Percentiles rank a stretch among this genome's conserved stretches.
Evolutionary conservation across 805 yeast species (phyloP).

Genomic region (Candida tammaniensis): DNA sequence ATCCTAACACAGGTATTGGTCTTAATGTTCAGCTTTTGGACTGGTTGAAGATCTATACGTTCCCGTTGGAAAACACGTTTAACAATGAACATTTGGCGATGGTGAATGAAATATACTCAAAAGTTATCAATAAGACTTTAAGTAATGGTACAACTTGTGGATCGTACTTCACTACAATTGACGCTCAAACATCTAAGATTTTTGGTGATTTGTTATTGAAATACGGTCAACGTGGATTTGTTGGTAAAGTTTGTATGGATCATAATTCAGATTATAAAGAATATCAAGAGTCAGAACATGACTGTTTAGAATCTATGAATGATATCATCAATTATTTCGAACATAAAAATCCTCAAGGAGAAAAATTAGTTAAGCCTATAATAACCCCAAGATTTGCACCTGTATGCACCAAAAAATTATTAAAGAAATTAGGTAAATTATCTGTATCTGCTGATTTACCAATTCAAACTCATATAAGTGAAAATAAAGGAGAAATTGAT

Average conservation of each 20-base stretch:
- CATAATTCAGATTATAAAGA: constrained; percentile 63
- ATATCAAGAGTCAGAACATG: constrained; percentile 60
- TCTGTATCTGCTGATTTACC: constrained; percentile 51
- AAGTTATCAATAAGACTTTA: constrained; percentile 69
- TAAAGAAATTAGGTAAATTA: constrained; percentile 61
- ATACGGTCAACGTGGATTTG: constrained; percentile 80
- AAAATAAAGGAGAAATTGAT: constrained; percentile 69
- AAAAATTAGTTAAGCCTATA: constrained; percentile 61
- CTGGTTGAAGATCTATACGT: constrained; percentile 86
- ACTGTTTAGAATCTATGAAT: constrained; percentile 52
- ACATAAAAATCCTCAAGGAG: constrained; percentile 50
- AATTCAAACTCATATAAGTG: constrained; percentile 89
- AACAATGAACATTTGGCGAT: constrained; percentile 38
- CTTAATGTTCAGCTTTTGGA: constrained; percentile 82
- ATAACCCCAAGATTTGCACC: constrained; percentile 95
- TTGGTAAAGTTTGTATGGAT: constrained; percentile 96
- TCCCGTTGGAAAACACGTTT: constrained; percentile 79
- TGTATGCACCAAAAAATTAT: constrained; percentile 63
- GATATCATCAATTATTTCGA: constrained; percentile 57
- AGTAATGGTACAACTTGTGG: constrained; percentile 88
- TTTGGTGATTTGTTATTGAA: constrained; percentile 69
- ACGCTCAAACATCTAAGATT: constrained; percentile 67
- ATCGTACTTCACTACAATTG: constrained; percentile 87
- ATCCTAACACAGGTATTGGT: constrained; percentile 56
- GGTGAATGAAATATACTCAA: constrained; percentile 63